Evolutionary conservation across 164 flowering plant genomes (phyloP), one percentile per base, ranked within the genome.

Genomic region (Platanus orientalis): DNA sequence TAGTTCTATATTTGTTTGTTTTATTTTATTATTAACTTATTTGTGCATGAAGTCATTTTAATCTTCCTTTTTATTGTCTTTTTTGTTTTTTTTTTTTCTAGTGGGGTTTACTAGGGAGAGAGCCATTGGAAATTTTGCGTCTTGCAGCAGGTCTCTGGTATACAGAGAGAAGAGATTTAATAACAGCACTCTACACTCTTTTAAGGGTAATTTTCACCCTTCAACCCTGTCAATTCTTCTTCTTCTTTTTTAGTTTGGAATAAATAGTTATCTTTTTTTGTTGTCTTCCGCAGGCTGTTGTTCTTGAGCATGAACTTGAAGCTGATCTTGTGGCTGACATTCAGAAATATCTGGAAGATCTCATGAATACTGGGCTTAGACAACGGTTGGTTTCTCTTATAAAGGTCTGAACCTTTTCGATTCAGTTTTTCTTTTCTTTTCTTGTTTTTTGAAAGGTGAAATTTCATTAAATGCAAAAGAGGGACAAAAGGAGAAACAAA

Each of bases 61-160:
- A 47, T 17, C 24, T 26, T 54, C 14, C 39, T 17, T 20, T 54
- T 44, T 20, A 2, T 30, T 65, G n/a, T 20, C 16, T 5, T 52
- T 57, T 11, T 4, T n/a, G n/a, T n/a, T 52, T 17, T 10, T 51
- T 25, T 66, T 54, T 1, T 26, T 27, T 44, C 17, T 73, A 95
- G 99, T 88, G 97, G 95, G 91, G 92, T 51, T 74, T 95, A 63
- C 73, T 82, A 69, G 99, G 94, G 54, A 76, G 99, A 60, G 96
- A 87, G 29, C 94, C 92, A 7, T 36, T 83, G 70, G 99, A 95
- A 63, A 84, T 95, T 58, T 64, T 82, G 24, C 96, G 99, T 12
- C 86, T 92, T 76, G 86, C 97, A 28, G 79, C 87, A n/a, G 99
- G 99, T 52, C 87, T 95, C 25, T 95, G 99, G 99, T 95, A 95